These are phyloP conservation scores for Meyerozyma sp. DNA, from an alignment of 1,139 yeast genomes.

Conservation along the genomic window DNA sequence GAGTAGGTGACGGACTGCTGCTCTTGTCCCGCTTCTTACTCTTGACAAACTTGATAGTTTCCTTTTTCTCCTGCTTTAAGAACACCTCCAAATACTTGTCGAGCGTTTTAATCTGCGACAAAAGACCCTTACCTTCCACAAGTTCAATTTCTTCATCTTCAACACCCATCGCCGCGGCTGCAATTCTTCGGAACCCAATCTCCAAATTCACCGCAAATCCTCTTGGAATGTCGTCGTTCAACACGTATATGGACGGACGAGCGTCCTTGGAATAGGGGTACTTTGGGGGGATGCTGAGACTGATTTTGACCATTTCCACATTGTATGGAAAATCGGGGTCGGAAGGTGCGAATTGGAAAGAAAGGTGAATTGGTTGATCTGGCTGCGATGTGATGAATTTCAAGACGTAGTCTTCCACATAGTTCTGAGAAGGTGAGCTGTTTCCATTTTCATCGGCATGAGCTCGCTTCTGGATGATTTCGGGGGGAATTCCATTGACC, in stretches of 20 bases:
- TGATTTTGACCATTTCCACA: slow-evolving; percentile 44
- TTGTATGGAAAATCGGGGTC: slow-evolving; percentile 78
- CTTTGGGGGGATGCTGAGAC: slow-evolving; percentile 47
- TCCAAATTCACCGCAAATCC: slow-evolving; percentile 68
- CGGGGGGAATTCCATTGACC: slow-evolving; percentile 26
- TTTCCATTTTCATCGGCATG: slow-evolving; percentile 3
- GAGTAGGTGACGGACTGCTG: not conserved
- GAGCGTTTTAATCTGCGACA: slow-evolving; percentile 50
- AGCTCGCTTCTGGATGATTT: slow-evolving; percentile 13
- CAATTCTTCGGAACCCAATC: slow-evolving; percentile 53
- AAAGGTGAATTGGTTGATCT: slow-evolving; percentile 21
- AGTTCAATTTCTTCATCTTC: slow-evolving; percentile 26
- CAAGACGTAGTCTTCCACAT: slow-evolving; percentile 6
- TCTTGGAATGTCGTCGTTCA: slow-evolving; percentile 66
- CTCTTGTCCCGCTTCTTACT: slow-evolving; percentile 2
- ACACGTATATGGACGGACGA: slow-evolving; percentile 44
- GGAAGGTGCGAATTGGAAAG: slow-evolving; percentile 44
- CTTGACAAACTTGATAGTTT: slow-evolving; percentile 43
- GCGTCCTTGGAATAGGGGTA: slow-evolving; percentile 42
- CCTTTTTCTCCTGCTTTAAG: slow-evolving; percentile 53
- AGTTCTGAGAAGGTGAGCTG: too few relatives aligned
- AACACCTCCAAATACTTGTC: slow-evolving; percentile 56
- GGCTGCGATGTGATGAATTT: slow-evolving; percentile 11
- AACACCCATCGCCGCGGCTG: slow-evolving; percentile 25
- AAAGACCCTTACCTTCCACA: slow-evolving; percentile 44